phyloP scores from a whole-genome alignment of 352 stramenopile species.

The Globisporangium sylvaticum region DNA sequence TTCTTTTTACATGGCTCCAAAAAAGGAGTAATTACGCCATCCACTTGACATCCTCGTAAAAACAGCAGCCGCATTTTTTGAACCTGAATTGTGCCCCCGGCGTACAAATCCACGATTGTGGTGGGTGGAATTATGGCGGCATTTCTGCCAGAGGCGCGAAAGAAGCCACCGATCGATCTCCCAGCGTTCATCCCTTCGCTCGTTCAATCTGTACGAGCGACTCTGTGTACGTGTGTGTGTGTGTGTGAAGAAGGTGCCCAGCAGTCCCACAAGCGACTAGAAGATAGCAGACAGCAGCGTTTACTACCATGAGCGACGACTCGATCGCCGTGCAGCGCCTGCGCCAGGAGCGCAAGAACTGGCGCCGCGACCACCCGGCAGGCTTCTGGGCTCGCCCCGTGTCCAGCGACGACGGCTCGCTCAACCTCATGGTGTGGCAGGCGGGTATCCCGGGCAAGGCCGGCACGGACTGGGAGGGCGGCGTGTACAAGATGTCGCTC shows the following conservation, averaged over 20 bases:
- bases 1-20: background rate
- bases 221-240: background rate
- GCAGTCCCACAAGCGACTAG: background rate
- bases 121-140: background rate
- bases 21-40: conserved; percentile 17
- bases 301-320: conserved; percentile 71
- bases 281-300: background rate
- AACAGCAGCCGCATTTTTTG: background rate
- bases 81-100: background rate
- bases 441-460: conserved; percentile 95
- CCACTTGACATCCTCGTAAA: conserved; percentile 1
- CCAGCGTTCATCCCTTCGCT: background rate
- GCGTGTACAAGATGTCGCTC: conserved; percentile 96
- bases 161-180: conserved; percentile 1
- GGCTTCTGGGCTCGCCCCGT: conserved; percentile 96
- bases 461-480: conserved; percentile 95
- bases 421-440: conserved; percentile 97
- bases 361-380: conserved; percentile 92
- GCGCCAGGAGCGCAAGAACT: conserved; percentile 92
- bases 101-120: background rate
- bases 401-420: conserved; percentile 91
- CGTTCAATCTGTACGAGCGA: background rate
- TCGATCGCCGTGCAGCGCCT: conserved; percentile 90
- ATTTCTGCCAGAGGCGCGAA: conserved; percentile 5
- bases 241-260: background rate